These are phyloP conservation scores for Mycogone perniciosa DNA, from an alignment of 2,329 filamentous ascomycete genomes.

Conservation along the genomic window DNA sequence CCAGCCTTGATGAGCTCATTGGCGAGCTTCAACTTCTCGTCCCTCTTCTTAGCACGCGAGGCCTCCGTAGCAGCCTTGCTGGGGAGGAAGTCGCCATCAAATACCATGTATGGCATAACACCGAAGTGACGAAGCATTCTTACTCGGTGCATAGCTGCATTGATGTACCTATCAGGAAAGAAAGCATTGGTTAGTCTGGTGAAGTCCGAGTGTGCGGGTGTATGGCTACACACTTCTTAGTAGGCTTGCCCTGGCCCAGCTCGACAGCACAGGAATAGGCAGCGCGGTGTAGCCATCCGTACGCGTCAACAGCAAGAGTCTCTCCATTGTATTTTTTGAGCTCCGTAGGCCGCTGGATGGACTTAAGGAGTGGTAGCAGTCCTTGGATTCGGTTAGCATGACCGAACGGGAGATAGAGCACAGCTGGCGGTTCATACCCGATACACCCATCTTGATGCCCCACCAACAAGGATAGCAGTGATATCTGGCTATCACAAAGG, in stretches of 20 bases:
- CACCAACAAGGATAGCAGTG: neutral
- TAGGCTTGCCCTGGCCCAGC: slow-evolving; percentile 80
- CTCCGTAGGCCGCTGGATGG: slow-evolving; percentile 83
- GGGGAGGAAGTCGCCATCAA: slow-evolving; percentile 90
- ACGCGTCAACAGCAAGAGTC: slow-evolving; percentile 90
- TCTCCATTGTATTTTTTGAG: slow-evolving; percentile 83
- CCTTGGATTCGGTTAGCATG: slow-evolving; percentile 44
- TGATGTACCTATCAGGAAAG: slow-evolving; percentile 61
- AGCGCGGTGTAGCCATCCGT: slow-evolving; percentile 96
- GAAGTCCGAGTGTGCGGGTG: neutral
- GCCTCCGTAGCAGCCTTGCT: slow-evolving; percentile 87
- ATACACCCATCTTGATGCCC: slow-evolving; percentile 29
- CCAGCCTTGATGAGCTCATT: slow-evolving; percentile 76
- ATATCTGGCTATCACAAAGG: neutral
- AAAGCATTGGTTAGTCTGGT: slow-evolving; percentile 1
- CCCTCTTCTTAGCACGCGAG: slow-evolving; percentile 65
- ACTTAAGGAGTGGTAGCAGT: slow-evolving; percentile 85
- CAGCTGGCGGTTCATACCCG: slow-evolving; percentile 22
- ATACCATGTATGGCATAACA: slow-evolving; percentile 89
- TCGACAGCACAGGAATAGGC: slow-evolving; percentile 87
- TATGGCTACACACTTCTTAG: slow-evolving; percentile 57
- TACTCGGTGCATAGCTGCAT: slow-evolving; percentile 84
- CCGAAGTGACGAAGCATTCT: slow-evolving; percentile 93
- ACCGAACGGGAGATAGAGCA: too few species aligned
- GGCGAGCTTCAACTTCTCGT: slow-evolving; percentile 69